A percentile compares a stretch with the other conserved stretches of the same genome.
phyloP scores from a whole-genome alignment of 192 early-diverging fungal genomes.

The Oehlia diaphana region DNA sequence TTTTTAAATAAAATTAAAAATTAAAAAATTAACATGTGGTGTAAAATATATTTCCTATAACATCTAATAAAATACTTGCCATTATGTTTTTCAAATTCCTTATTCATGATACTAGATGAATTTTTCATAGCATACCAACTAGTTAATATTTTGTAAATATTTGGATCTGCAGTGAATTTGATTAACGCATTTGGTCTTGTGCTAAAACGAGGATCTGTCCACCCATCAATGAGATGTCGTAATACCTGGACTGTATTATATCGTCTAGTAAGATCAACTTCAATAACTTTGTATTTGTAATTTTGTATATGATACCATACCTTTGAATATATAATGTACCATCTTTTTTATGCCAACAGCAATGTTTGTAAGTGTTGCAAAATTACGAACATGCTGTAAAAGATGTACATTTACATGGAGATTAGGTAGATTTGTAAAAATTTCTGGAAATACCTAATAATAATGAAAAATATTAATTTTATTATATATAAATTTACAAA shows the following conservation, averaged over 20 bases:
- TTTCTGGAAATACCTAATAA: background rate
- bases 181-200: background rate
- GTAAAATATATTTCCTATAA: too few relatives aligned
- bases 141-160: background rate
- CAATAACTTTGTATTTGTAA: background rate
- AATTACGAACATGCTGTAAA: background rate
- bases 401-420: background rate
- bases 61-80: background rate
- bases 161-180: background rate
- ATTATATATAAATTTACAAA: too few relatives aligned
- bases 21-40: too few relatives aligned
- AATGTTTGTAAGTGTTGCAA: background rate
- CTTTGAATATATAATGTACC: conserved; percentile 7
- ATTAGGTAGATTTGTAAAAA: background rate
- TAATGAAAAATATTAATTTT: too few relatives aligned
- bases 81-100: background rate
- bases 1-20: background rate
- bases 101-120: background rate
- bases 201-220: background rate
- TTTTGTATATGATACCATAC: conserved; percentile 1
- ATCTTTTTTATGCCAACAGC: background rate
- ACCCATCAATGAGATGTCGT: background rate
- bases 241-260: conserved; percentile 5
- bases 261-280: background rate
- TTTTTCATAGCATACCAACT: background rate